Base-by-base conservation (phyloP, 202 grass and related monocot genomes). In the Zoysia matrella region DNA sequence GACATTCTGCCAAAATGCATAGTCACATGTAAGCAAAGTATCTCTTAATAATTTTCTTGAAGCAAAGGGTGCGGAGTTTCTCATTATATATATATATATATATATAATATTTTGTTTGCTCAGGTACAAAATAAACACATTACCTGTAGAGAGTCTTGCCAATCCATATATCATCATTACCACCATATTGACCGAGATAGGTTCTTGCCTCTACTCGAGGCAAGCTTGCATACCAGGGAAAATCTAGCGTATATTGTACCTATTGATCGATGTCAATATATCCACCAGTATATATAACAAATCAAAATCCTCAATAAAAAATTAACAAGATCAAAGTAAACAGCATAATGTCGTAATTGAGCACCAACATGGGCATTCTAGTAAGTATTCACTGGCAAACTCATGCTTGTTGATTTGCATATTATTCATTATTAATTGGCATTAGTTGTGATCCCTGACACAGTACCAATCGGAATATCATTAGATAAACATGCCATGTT, bases 121-220 rank as follows among this genome's bases (percentile, higher is more conserved):
- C 4, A 75, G 53, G 12, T 80, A 40, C 1, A 8, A 47, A 15
- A 1, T 43, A 36, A 36, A 15, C 30, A 73, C 5, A 41, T 70
- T 86, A 98, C 96, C 89, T 90, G 69, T 99, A 99, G 69, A 99
- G 86, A 2, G 96, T 96, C 74, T 99, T 99, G 43, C 96, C 96
- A 40, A 99, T 95, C 96, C 96, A 99, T 0, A 95, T 60, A 71
- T 99, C 96, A 22, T 85, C 22, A 0, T 83, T 75, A 6, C 92
- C 96, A 3, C 96, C 96, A 67, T 99, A 99, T 53, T 99, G 96
- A 15, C 90, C 89, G 2, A 99, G 22, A 55, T 95, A 99, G 9
- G 86, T 45, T 75, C 96, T 91, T 81, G 91, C 75, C 69, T 99
- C 96, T 15, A 99, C 75, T 18, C 91, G 96, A 4, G 92, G 91